Evolutionary conservation across 1,284 basidiomycete genomes (phyloP).

Genomic region (Ustilago sp.): DNA sequence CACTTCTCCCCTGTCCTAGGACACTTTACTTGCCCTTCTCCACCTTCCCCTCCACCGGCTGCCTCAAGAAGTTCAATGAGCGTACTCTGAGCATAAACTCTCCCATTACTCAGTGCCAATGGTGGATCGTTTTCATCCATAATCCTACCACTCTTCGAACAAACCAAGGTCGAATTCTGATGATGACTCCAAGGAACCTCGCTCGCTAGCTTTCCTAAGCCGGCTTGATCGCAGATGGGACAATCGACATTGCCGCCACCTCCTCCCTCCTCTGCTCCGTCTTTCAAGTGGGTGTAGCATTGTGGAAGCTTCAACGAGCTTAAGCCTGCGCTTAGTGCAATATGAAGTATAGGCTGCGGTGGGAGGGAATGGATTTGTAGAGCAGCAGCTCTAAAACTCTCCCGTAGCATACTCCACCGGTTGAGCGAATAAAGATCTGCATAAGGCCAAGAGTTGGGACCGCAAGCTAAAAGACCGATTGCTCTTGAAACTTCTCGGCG

Average conservation of each 20-base stretch:
- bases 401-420: conserved; percentile 48
- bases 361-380: conserved; percentile 59
- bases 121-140: conserved; percentile 94
- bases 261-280: too few relatives aligned
- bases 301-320: conserved; percentile 58
- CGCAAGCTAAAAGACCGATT: conserved; percentile 62
- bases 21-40: conserved; percentile 76
- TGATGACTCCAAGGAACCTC: conserved; percentile 94
- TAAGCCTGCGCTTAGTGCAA: conserved; percentile 64
- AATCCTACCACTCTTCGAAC: conserved; percentile 80
- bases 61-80: conserved; percentile 85
- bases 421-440: conserved; percentile 54
- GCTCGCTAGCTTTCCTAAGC: conserved; percentile 79
- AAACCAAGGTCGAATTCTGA: conserved; percentile 91
- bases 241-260: conserved; percentile 75
- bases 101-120: conserved; percentile 89
- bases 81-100: conserved; percentile 88
- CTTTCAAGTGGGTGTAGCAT: conserved; percentile 38
- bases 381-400: conserved; percentile 50
- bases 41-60: conserved; percentile 72
- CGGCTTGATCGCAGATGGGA: conserved; percentile 81
- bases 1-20: conserved; percentile 80
- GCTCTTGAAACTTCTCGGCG: conserved; percentile 36
- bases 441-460: conserved; percentile 41
- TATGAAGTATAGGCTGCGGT: conserved; percentile 58